Conservation (phyloP, 805 yeast genomes). For the Candida ovalis region DNA sequence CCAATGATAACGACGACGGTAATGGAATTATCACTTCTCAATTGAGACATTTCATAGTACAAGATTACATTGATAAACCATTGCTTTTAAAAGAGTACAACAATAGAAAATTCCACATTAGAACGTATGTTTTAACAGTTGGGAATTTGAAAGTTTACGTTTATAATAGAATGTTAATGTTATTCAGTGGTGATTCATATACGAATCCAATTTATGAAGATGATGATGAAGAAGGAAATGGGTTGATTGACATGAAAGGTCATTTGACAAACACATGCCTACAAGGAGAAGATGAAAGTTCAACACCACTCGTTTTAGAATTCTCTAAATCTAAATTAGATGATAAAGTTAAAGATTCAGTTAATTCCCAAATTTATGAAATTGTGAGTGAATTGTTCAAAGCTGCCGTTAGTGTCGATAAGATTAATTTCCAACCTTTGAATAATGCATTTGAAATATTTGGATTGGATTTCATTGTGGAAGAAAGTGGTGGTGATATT, state of each 20-base stretch:
- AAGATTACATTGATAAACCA: constrained; percentile 71
- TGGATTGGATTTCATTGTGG: constrained; percentile 89
- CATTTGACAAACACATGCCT: constrained; percentile 94
- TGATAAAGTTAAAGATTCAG: constrained; percentile 32
- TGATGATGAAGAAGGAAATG: constrained; percentile 10
- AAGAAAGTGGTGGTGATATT: constrained; percentile 43
- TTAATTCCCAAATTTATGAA: constrained; percentile 54
- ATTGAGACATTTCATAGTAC: constrained; percentile 86
- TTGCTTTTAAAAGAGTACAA: constrained; percentile 57
- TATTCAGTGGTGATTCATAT: constrained; percentile 67
- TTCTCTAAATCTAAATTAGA: constrained; percentile 50
- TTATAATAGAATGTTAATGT: constrained; percentile 71
- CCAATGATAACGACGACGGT: constrained; percentile 24
- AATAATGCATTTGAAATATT: constrained; percentile 79
- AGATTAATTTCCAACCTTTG: constrained; percentile 79
- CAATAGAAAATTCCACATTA: constrained; percentile 79
- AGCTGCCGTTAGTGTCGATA: constrained; percentile 80
- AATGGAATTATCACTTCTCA: constrained; percentile 82
- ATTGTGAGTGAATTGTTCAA: constrained; percentile 67
- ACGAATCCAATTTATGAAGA: constrained; percentile 22
- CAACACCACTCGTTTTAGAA: constrained; percentile 49
- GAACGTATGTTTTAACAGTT: constrained; percentile 74
- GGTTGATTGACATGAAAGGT: constrained; percentile 49
- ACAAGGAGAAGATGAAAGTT: constrained; percentile 44
- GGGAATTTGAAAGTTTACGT: constrained; percentile 80